Base-by-base conservation (phyloP, 306 rosid genomes). In the Carpinus fangiana region DNA sequence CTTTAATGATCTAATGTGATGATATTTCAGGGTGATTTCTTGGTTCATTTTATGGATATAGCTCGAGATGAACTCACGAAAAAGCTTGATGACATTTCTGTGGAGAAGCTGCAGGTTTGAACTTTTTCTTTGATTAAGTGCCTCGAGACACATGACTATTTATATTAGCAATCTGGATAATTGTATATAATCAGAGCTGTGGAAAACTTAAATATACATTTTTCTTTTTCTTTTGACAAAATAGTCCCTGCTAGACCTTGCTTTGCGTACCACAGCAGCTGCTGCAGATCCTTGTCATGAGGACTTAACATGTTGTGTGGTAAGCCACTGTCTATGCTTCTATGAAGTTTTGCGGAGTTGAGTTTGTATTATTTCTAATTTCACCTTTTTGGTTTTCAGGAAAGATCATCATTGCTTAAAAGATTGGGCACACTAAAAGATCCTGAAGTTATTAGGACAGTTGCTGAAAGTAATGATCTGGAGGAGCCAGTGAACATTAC, bases 1-100 rank as follows among this genome's bases (percentile, higher is more conserved):
- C 64, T 47, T 50, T 41, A 36, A 18, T 17, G 77, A 12, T 46
- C 73, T 64, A 23, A 23, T 62, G 34, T 72, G 65, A 72, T 72
- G 76, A 17, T 70, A 68, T 54, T 82, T 60, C 91, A 95, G 98
- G 98, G 98, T 79, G 98, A 95, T 88, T 95, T 92, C 90, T 90
- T 95, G 81, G 98, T 95, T 73, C 97, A 95, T 86, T 95, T 95
- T 82, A 92, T 92, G 98, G 98, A 95, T 88, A 95, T 95, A 72
- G 95, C 98, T 76, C 88, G 91, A 71, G 98, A 95, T 73, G 98
- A 95, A 81, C 89, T 95, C 46, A 70, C 87, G 3, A 95, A 91
- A 88, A 95, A 95, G 87, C 91, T 92, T 54, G 97, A 95, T 76
- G 98, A 92, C 77, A 96, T 95, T 75, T 95, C 98, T 12, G 98